These are phyloP conservation scores for Podospora pseudoanserina DNA, from an alignment of 495 filamentous ascomycete species.

Conservation along the genomic window DNA sequence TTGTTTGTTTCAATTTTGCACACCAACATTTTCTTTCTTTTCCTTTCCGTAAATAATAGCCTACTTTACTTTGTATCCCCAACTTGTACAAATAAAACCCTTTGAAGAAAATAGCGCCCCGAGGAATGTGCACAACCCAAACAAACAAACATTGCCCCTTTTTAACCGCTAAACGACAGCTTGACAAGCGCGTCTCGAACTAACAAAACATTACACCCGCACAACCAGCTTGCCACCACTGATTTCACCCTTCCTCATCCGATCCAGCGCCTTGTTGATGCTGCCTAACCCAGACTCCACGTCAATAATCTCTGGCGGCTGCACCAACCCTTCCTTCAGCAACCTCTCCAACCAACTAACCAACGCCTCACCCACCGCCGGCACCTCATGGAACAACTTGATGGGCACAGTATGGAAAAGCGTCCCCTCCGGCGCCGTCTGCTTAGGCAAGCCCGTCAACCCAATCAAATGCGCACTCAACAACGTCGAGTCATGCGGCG, in stretches of 20 bases:
- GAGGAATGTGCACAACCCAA: background rate
- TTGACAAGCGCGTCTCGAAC: background rate
- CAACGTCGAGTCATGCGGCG: slow-evolving; percentile 26
- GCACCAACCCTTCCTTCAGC: slow-evolving; percentile 44
- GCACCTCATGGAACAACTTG: slow-evolving; percentile 63
- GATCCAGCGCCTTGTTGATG: slow-evolving; percentile 60
- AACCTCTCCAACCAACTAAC: slow-evolving; percentile 60
- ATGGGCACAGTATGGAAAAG: slow-evolving; percentile 59
- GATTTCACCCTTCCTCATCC: slow-evolving; percentile 53
- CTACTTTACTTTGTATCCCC: background rate
- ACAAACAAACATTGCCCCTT: background rate
- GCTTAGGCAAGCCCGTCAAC: slow-evolving; percentile 58
- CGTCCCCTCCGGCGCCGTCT: slow-evolving; percentile 38
- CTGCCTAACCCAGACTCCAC: slow-evolving; percentile 57
- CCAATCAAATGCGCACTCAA: slow-evolving; percentile 56
- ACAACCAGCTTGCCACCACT: slow-evolving; percentile 60
- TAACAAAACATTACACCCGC: slow-evolving; percentile 6
- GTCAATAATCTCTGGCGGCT: slow-evolving; percentile 56
- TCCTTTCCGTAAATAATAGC: background rate
- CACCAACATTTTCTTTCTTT: background rate
- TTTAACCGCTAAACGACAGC: background rate
- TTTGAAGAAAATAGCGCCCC: background rate
- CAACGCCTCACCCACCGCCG: slow-evolving; percentile 52
- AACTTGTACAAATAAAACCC: background rate
- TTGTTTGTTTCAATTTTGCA: background rate